Evolutionary conservation across 805 yeast genomes (phyloP).

Genomic region (Starmerella vaccinii): DNA sequence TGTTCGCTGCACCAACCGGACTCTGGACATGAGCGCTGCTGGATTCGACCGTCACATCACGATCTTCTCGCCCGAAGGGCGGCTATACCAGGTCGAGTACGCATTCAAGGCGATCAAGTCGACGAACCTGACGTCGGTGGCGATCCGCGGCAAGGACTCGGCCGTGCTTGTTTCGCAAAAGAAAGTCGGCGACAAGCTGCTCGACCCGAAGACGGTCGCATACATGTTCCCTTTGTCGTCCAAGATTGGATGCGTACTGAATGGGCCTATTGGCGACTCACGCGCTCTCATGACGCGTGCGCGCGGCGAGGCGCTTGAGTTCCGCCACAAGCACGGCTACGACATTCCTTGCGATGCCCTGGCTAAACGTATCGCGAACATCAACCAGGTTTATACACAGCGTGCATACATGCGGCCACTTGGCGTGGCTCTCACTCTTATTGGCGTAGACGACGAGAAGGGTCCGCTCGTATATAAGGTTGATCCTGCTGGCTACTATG

Average conservation of each 20-base stretch:
- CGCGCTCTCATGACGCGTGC: conserved; percentile 84
- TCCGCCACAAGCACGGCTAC: conserved; percentile 86
- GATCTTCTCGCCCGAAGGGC: conserved; percentile 96
- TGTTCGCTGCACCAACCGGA: not conserved
- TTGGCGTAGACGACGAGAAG: conserved; percentile 75
- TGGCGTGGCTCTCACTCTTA: conserved; percentile 85
- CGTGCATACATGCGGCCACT: conserved; percentile 97
- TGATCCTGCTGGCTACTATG: conserved; percentile 95
- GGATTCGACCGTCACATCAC: conserved; percentile 99
- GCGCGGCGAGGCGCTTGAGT: conserved; percentile 91
- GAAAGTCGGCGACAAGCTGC: conserved; percentile 88
- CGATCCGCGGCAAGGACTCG: conserved; percentile 74
- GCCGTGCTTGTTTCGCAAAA: conserved; percentile 88
- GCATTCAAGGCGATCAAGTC: conserved; percentile 95
- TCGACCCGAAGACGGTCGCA: conserved; percentile 78
- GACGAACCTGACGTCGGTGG: conserved; percentile 81
- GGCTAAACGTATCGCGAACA: conserved; percentile 90
- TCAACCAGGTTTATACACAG: conserved; percentile 92
- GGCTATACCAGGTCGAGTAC: conserved; percentile 94
- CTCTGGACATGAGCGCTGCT: conserved; percentile 38
- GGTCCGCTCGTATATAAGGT: conserved; percentile 89
- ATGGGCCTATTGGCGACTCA: conserved; percentile 90
- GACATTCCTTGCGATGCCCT: conserved; percentile 92
- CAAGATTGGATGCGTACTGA: conserved; percentile 77
- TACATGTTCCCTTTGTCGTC: conserved; percentile 76